Percentiles rank a stretch among this genome's conserved stretches.
Evolutionary conservation across 495 filamentous ascomycete genomes (phyloP).

Genomic region (Lophiostoma macrostomum): DNA sequence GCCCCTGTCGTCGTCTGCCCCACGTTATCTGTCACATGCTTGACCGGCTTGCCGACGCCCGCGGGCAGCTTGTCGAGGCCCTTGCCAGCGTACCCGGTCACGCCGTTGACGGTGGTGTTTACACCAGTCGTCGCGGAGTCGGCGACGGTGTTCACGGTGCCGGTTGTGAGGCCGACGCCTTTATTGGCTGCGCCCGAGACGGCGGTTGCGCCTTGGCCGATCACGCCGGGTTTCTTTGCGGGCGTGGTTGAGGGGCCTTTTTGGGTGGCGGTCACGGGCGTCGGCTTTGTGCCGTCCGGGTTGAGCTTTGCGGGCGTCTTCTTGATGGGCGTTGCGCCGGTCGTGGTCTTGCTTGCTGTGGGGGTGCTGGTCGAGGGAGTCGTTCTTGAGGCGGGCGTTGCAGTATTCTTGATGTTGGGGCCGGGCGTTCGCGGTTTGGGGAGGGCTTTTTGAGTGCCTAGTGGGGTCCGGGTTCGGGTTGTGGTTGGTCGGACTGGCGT

Average conservation of each 20-base stretch:
- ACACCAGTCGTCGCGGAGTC: conserved; percentile 18
- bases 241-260: conserved; percentile 9
- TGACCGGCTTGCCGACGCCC: conserved; percentile 32
- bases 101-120: conserved; percentile 21
- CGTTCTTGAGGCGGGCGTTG: neutral
- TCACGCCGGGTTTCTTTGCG: conserved; percentile 14
- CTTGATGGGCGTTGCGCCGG: conserved; percentile 1
- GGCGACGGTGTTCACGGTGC: conserved; percentile 20
- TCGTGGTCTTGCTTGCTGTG: conserved; percentile 5
- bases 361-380: neutral
- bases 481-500: neutral
- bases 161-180: conserved; percentile 19
- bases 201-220: conserved; percentile 14
- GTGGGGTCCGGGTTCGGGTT: neutral
- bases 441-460: neutral
- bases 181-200: conserved; percentile 28
- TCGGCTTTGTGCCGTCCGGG: conserved; percentile 22
- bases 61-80: conserved; percentile 26
- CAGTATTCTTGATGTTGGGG: conserved; percentile 5
- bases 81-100: conserved; percentile 21
- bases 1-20: conserved; percentile 28
- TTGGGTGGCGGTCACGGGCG: neutral
- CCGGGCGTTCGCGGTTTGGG: conserved; percentile 1
- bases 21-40: conserved; percentile 29
- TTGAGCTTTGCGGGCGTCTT: conserved; percentile 18